These are phyloP conservation scores for Diplodia corticola DNA, from an alignment of 2,329 filamentous ascomycete species.

Conservation along the genomic window DNA sequence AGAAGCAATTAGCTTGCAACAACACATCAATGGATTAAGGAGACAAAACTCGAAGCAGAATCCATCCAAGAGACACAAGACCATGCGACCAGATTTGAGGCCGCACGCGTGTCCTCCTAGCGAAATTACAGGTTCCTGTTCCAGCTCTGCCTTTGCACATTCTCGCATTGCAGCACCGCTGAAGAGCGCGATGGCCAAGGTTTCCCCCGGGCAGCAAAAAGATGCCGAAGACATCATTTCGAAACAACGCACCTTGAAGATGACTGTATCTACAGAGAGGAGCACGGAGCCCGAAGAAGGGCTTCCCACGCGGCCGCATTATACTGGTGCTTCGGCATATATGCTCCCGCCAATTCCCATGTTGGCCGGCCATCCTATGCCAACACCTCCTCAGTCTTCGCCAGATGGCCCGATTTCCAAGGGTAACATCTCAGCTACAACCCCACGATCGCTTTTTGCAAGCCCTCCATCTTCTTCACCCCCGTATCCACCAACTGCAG, in stretches of 20 bases:
- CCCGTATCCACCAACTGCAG: not conserved
- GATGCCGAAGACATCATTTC: not conserved
- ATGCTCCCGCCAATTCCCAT: not conserved
- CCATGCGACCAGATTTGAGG: not conserved
- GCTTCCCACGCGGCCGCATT: not conserved
- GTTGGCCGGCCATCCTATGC: not conserved
- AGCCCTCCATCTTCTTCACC: not conserved
- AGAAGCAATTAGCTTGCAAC: not conserved
- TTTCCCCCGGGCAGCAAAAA: not conserved
- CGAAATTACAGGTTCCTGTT: not conserved
- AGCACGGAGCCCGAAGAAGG: not conserved
- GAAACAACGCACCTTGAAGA: not conserved
- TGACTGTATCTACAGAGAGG: not conserved
- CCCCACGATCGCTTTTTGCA: not conserved
- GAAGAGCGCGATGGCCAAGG: not conserved
- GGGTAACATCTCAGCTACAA: not conserved
- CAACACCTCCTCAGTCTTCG: constrained; percentile 6
- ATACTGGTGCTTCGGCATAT: not conserved
- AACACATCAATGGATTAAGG: not conserved
- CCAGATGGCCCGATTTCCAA: not conserved
- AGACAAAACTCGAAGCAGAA: not conserved
- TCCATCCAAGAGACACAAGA: not conserved
- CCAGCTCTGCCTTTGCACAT: not conserved
- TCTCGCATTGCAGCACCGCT: not conserved
- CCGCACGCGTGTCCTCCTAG: not conserved